Evolutionary conservation across 2,329 filamentous ascomycete genomes (phyloP), one percentile per base, ranked within the genome.

Genomic region (Neonectria faginata): DNA sequence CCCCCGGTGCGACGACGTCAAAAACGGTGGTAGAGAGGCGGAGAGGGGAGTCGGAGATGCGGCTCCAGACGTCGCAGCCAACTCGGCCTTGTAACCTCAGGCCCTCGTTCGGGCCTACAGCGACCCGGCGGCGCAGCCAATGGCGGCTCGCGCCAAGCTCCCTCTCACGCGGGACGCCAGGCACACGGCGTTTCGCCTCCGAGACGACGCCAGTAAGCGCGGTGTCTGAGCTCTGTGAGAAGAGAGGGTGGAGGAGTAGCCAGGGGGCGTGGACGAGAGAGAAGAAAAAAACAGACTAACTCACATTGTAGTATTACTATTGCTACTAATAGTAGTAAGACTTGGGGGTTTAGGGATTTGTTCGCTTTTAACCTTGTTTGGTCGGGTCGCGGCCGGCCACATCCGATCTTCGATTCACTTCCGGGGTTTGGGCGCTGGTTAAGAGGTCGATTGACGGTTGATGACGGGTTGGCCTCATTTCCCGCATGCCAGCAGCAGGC

Each of bases 141-240:
- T 73, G 33, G 66, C 25, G 47, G 16, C 3, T 14, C 25, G 39
- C 47, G 22, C 45, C 36, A 42, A 53, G 41, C 14, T 25, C 55
- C 62, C 65, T 51, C 61, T 58, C 45, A 56, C 66, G 56, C 51
- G 18, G 60, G 39, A 68, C 56, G 62, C 60, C 64, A 63, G 59
- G 71, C 71, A 70, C 48, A 64, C 60, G 45, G 56, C 60, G 71
- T 73, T 73, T 73, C 71, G 71, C 57, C 60, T 64, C 31, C 58
- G 62, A 62, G 62, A 65, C 62, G 62, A 54, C 39, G 42, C 42
- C 63, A 53, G 48, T 56, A 66, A 66, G 63, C 63, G 63, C 63
- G 27, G 55, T 56, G 66, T 57, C 67, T 67, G 55, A 64, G 62
- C 54, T 69, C 61, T 65, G 69, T 55, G 51, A 27, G 60, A 53